Conservation (phyloP, 2,329 filamentous ascomycete species). For the Daldinia sp. region DNA sequence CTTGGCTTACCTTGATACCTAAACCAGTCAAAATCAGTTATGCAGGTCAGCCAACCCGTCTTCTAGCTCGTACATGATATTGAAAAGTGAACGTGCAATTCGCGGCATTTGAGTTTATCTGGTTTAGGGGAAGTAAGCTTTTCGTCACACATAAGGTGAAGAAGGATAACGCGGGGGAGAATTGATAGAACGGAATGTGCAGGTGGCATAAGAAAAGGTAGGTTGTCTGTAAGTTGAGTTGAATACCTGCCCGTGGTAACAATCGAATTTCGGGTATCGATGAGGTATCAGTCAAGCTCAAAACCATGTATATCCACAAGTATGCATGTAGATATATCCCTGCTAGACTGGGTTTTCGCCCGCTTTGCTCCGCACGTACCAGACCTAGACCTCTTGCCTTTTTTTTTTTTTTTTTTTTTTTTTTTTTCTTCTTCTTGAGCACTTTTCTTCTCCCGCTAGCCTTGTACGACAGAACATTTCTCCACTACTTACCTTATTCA, state of each 20-base stretch:
- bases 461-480: slow-evolving; percentile 9
- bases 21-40: slow-evolving; percentile 10
- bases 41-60: slow-evolving; percentile 37
- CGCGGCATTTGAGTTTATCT: slow-evolving; percentile 25
- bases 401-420: slow-evolving; percentile 33
- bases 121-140: slow-evolving; percentile 8
- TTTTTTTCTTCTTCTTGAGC: slow-evolving; percentile 31
- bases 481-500: slow-evolving; percentile 20
- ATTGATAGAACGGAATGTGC: background rate
- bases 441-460: slow-evolving; percentile 27
- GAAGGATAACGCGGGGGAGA: background rate
- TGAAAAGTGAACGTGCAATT: slow-evolving; percentile 25
- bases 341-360: slow-evolving; percentile 27
- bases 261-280: slow-evolving; percentile 33
- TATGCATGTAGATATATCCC: slow-evolving; percentile 32
- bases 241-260: slow-evolving; percentile 7
- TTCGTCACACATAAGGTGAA: slow-evolving; percentile 18
- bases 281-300: slow-evolving; percentile 34
- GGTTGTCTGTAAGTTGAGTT: slow-evolving; percentile 14
- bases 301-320: slow-evolving; percentile 21
- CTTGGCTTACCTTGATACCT: slow-evolving; percentile 7
- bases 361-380: slow-evolving; percentile 45
- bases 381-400: slow-evolving; percentile 39
- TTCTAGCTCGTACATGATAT: slow-evolving; percentile 29
- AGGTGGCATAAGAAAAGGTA: background rate